phyloP scores from a whole-genome alignment of 768 basidiomycete species.

The Naematelia aurantialba region DNA sequence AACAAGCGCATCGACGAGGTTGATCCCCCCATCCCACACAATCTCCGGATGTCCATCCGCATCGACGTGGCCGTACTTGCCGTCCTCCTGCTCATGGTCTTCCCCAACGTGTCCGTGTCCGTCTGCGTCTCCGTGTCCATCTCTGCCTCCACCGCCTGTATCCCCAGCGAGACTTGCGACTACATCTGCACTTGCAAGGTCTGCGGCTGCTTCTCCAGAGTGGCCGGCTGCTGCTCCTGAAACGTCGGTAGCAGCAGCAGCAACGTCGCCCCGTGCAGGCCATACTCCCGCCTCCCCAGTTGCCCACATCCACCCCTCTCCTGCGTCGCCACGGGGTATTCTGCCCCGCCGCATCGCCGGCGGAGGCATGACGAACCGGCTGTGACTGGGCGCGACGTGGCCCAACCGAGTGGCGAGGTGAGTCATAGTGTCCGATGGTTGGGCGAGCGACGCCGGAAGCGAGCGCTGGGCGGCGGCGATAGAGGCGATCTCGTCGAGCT shows the following conservation, averaged over 20 bases:
- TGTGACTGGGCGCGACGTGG: conserved; percentile 37
- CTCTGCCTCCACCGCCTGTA: too few relatives aligned
- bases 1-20: not conserved
- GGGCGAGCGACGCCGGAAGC: not conserved
- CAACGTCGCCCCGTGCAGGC: conserved; percentile 4
- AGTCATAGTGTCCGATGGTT: not conserved
- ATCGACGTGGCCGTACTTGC: not conserved
- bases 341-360: conserved; percentile 17
- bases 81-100: not conserved
- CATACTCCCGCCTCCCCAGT: conserved; percentile 24
- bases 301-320: conserved; percentile 38
- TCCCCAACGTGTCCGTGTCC: too few relatives aligned
- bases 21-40: not conserved
- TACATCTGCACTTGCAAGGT: too few relatives aligned
- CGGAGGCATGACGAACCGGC: conserved; percentile 26
- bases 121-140: too few relatives aligned
- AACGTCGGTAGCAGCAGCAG: too few relatives aligned
- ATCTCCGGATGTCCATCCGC: not conserved
- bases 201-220: too few relatives aligned
- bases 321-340: conserved; percentile 15
- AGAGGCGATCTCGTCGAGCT: conserved; percentile 29
- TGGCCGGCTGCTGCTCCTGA: too few relatives aligned
- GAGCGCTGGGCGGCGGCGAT: conserved; percentile 10
- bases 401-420: conserved; percentile 14
- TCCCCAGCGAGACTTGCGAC: too few relatives aligned